Base-by-base conservation (phyloP, 2,329 filamentous ascomycete genomes). In the Pyrenophora seminiperda region DNA sequence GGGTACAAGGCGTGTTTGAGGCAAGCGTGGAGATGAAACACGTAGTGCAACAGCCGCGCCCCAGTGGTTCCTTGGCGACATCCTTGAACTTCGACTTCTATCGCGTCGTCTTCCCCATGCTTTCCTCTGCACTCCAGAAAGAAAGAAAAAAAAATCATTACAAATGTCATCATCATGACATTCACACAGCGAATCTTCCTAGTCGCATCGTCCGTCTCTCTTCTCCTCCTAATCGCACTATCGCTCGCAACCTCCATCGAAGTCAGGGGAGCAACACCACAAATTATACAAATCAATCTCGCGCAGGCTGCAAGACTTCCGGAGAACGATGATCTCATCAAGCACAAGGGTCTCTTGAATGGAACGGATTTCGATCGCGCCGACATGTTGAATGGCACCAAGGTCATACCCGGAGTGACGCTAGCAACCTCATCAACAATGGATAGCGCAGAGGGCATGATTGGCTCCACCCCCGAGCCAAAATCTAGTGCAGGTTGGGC, bases 221-320 rank as follows among this genome's bases (percentile, higher is more conserved):
- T 71, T 5, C 56, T 71, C 7, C 41, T 71, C n/a, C 41, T 70
- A 6, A 61, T 71, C 40, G 60, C 68, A 10, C 50, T 68, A 29
- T 66, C 66, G 6, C 50, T 72, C 6, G 58, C 60, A 17, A 62
- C 64, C 2, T 59, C 65, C 10, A 55, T 72, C 31, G 59, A 71
- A 54, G 43, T 66, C 27, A 65, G 67, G 49, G 57, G 59, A 13
- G 50, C 63, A 33, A 54, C 58, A 6, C 41, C 42, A 30, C 65
- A 61, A 40, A 29, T 69, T 10, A 54, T 61, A 18, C 66, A 64
- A 34, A 49, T 70, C 17, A 34, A 39, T 1, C 34, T 61, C n/a
- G 67, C 66, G 18, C 67, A 71, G 50, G 66, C 62, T 5, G 63
- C 61, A 31, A 64, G 63, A 43, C 37, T 61, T 5, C 55, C 49